These are phyloP conservation scores for Paraconiothyrium sp. DNA, from an alignment of 2,329 filamentous ascomycete genomes.

Conservation along the genomic window DNA sequence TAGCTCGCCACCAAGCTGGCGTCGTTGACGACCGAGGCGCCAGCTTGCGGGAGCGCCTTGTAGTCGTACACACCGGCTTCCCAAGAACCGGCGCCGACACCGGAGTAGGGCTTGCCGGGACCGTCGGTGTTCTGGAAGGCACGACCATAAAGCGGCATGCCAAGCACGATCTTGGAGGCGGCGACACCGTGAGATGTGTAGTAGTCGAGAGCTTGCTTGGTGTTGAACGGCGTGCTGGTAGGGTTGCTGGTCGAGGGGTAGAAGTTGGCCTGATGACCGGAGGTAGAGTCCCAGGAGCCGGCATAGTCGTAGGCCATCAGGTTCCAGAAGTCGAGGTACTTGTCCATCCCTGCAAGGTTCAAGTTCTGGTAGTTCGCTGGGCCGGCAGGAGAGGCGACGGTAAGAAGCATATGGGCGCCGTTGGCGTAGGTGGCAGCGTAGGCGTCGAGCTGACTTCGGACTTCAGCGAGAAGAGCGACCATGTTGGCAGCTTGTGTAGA, in stretches of 20 bases:
- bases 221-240: conserved; percentile 46
- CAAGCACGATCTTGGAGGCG: conserved; percentile 47
- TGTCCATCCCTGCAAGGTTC: conserved; percentile 56
- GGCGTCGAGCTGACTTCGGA: conserved; percentile 49
- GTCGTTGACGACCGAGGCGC: conserved; percentile 36
- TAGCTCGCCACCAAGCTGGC: conserved; percentile 36
- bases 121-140: conserved; percentile 47
- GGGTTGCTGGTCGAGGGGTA: conserved; percentile 37
- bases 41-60: conserved; percentile 44
- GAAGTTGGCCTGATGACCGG: conserved; percentile 48
- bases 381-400: conserved; percentile 51
- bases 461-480: conserved; percentile 43
- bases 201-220: conserved; percentile 40
- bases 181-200: conserved; percentile 45
- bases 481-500: conserved; percentile 45
- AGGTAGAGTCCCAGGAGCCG: conserved; percentile 45
- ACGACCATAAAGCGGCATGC: conserved; percentile 51
- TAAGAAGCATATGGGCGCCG: conserved; percentile 55
- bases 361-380: conserved; percentile 56
- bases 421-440: conserved; percentile 53
- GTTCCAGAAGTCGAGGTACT: conserved; percentile 62
- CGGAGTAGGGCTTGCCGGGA: conserved; percentile 42
- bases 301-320: conserved; percentile 87
- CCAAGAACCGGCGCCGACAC: conserved; percentile 45
- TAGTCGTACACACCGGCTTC: conserved; percentile 50